Percentiles rank a stretch among this genome's conserved stretches.
Conservation (phyloP, 2,329 filamentous ascomycete species). For the Stagonosporopsis cucurbitacearum region DNA sequence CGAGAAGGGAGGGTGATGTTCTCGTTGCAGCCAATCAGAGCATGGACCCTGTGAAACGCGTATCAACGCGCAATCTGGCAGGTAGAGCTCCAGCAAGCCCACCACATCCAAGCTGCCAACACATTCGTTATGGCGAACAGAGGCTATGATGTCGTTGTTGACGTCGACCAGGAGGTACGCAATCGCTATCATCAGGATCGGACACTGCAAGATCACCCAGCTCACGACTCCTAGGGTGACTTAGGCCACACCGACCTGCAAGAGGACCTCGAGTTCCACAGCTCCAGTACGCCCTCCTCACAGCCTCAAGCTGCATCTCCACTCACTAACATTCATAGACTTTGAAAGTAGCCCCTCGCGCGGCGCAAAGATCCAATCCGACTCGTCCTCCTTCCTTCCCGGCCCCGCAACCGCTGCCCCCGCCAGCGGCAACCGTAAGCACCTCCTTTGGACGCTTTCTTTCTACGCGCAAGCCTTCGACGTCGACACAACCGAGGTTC, state of each 20-base stretch:
- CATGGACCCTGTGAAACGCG: constrained; percentile 21
- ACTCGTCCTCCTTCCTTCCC: constrained; percentile 50
- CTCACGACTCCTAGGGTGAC: constrained; percentile 72
- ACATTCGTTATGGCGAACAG: constrained; percentile 70
- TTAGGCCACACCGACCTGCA: constrained; percentile 97
- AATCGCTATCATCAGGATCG: not conserved
- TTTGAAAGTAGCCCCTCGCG: constrained; percentile 68
- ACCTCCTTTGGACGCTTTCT: constrained; percentile 86
- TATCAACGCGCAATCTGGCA: constrained; percentile 45
- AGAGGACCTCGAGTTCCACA: constrained; percentile 99
- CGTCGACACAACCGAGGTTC: constrained; percentile 89
- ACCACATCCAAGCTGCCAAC: constrained; percentile 19
- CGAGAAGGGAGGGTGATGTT: not conserved
- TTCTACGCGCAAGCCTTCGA: constrained; percentile 99
- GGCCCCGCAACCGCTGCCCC: constrained; percentile 33
- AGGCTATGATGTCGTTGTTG: constrained; percentile 97
- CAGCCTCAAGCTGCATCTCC: not conserved
- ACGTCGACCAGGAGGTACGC: constrained; percentile 90
- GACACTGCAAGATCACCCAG: not conserved
- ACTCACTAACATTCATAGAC: constrained; percentile 53
- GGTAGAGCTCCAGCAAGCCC: constrained; percentile 36
- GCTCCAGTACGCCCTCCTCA: constrained; percentile 66
- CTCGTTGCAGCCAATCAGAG: constrained; percentile 18
- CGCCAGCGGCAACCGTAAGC: constrained; percentile 62
- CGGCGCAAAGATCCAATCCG: constrained; percentile 55